Evolutionary conservation across 768 basidiomycete genomes (phyloP), one percentile per base, ranked within the genome.

Genomic region (Rhizopogon vulgaris): DNA sequence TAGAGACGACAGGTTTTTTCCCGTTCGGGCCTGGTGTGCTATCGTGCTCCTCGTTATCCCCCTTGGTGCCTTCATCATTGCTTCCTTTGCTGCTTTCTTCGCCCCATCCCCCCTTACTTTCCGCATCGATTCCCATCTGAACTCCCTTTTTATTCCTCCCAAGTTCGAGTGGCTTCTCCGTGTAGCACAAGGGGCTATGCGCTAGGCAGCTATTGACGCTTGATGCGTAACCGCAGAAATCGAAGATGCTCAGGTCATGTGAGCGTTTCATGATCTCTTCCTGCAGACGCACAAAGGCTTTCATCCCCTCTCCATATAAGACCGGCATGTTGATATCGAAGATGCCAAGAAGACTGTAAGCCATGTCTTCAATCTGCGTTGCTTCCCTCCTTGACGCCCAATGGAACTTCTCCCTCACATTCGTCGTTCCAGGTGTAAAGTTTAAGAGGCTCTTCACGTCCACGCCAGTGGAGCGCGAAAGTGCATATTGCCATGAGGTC

Each of bases 331-430:
- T 59, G 47, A 67, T 51, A 18, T 67, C 63, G 38, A 68, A 65
- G 27, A 69, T 52, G 6, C 63, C 65, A 9, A 68, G 56, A 10
- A 69, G 57, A 41, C 60, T 67, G 50, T 68, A 68, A 9, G 65
- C 58, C 55, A 54, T 60, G 36, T 68, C 67, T 38, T 67, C 67
- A 18, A 60, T 52, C 27, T 62, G 59, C 4, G 59, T 62, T 36
- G 67, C 67, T 22, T 40, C 30, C 28, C 67, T 62, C n/a, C 52
- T 53, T 12, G 65, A 58, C 1, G 62, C 67, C 67, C 67, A 67
- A 34, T 28, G 48, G n/a, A 68, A 39, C 32, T 57, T 59, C 25
- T 52, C 30, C 43, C 57, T 49, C 2, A 65, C 49, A 15, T 61
- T 53, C 42, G 25, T 56, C 12, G 50, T 41, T 9, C 65, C 61